phyloP scores from a whole-genome alignment of 1,139 yeast species.

The Lodderomyces beijingensis region DNA sequence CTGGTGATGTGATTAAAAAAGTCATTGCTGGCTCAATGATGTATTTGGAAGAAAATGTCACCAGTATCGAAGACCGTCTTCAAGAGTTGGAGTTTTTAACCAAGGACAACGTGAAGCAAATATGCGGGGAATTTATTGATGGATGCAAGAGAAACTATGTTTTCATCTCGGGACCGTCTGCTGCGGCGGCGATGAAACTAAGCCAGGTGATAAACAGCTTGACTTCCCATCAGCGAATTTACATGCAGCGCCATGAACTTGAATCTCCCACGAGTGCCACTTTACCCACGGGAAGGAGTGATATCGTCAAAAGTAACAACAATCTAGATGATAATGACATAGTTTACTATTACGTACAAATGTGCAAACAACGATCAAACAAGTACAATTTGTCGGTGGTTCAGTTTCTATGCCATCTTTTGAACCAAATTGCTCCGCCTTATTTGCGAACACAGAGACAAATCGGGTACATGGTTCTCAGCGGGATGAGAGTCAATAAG shows the following conservation, averaged over 20 bases:
- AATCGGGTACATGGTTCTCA: constrained; percentile 40
- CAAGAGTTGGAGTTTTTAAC: constrained; percentile 29
- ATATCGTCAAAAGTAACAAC: constrained; percentile 20
- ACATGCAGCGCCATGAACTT: constrained; percentile 1
- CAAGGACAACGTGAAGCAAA: constrained; percentile 18
- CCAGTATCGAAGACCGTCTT: constrained; percentile 47
- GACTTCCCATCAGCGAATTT: constrained; percentile 13
- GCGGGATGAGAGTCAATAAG: constrained; percentile 50
- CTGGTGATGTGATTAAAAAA: constrained; percentile 36
- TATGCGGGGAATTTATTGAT: constrained; percentile 18
- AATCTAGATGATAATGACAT: constrained; percentile 45
- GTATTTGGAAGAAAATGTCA: constrained; percentile 50
- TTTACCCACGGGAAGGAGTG: constrained; percentile 31
- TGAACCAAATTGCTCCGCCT: constrained; percentile 36
- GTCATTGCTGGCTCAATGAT: constrained; percentile 45
- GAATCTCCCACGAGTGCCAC: constrained; percentile 24
- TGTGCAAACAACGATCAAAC: constrained; percentile 45
- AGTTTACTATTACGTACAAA: constrained; percentile 49
- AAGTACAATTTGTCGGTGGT: constrained; percentile 31
- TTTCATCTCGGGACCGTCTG: constrained; percentile 43
- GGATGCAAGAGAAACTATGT: constrained; percentile 30
- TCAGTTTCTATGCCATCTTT: constrained; percentile 38
- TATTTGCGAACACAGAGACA: constrained; percentile 51
- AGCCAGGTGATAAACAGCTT: constrained; percentile 13
- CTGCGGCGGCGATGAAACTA: constrained; percentile 20